These are phyloP conservation scores for Penicillium italicum DNA, from an alignment of 2,329 filamentous ascomycete species.

Conservation along the genomic window DNA sequence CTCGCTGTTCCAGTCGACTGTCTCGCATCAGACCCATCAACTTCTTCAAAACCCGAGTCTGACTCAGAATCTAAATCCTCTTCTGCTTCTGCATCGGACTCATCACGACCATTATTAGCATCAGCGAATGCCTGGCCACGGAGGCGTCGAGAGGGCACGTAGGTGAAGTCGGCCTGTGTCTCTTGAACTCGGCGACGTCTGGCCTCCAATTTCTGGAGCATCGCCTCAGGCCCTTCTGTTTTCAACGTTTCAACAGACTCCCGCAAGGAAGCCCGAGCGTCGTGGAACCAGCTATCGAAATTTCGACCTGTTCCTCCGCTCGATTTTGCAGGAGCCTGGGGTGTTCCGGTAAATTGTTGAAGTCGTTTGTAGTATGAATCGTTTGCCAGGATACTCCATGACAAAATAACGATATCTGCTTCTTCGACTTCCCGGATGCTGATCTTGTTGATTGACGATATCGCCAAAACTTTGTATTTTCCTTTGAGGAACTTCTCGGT, in stretches of 20 bases:
- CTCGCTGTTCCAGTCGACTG: not conserved
- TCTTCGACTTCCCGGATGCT: constrained; percentile 46
- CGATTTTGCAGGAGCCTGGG: constrained; percentile 38
- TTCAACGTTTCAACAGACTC: constrained; percentile 40
- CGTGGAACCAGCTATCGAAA: constrained; percentile 54
- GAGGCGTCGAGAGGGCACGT: constrained; percentile 35
- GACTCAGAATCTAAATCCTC: not conserved
- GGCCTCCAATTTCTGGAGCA: constrained; percentile 31
- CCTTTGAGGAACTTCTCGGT: constrained; percentile 49
- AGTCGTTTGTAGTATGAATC: constrained; percentile 50
- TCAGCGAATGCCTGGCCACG: constrained; percentile 28
- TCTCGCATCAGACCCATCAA: not conserved
- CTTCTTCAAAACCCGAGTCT: not conserved
- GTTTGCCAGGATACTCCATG: constrained; percentile 49
- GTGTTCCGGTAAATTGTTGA: constrained; percentile 50
- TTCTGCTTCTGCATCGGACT: not conserved
- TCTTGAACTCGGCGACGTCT: constrained; percentile 33
- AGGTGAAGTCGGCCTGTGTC: constrained; percentile 38
- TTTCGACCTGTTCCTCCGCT: constrained; percentile 46
- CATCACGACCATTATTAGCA: constrained; percentile 1
- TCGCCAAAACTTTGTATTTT: constrained; percentile 45
- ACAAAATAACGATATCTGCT: constrained; percentile 55
- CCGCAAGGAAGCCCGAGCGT: constrained; percentile 43
- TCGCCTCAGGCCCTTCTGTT: constrained; percentile 26
- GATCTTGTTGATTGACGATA: constrained; percentile 41